Evolutionary conservation across 345 rosid species (phyloP), one percentile per base, ranked within the genome.

Genomic region (Luvunga scandens): DNA sequence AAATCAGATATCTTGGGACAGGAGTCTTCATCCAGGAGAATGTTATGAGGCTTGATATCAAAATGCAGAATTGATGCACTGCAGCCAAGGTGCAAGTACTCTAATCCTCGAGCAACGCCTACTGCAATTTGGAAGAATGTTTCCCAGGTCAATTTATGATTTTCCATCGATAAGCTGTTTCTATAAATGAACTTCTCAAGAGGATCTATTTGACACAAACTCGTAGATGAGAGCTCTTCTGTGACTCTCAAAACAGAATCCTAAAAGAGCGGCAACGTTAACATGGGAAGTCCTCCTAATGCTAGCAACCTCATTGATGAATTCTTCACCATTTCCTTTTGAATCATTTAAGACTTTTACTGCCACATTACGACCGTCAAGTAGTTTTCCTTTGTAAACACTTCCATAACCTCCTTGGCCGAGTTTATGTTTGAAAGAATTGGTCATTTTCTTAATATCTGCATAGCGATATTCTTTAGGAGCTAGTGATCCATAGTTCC

Each of bases 161-260:
- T 3, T 55, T 8, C 12, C 0, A 21, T 4, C 7, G 8, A 21
- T 10, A 28, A 42, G 30, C 33, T 71, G 4, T 71, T 55, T 21
- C 34, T 25, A 10, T 3, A 72, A 5, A 72, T 72, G 45, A 72
- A 72, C 48, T 56, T 72, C 31, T 56, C 65, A 21, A 72, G 75
- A 30, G 75, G 75, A 72, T 22, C 64, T 31, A 72, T 56, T 72
- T 12, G 64, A 25, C 62, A 72, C 28, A 13, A 31, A 72, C 38
- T 72, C 65, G 30, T 72, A 72, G 42, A 72, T 72, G 7, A 72
- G 64, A 21, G 75, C 75, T 56, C 75, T 56, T 21, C 28, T 72
- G 2, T 2, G 19, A 9, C 31, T 31, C 75, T 72, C 75, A 33
- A 72, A 72, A n/a, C 65, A 72, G 12, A 53, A 72, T 3, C 75